Conservation (phyloP, 1,139 yeast species). For the Casaregolazyma lundiana region DNA sequence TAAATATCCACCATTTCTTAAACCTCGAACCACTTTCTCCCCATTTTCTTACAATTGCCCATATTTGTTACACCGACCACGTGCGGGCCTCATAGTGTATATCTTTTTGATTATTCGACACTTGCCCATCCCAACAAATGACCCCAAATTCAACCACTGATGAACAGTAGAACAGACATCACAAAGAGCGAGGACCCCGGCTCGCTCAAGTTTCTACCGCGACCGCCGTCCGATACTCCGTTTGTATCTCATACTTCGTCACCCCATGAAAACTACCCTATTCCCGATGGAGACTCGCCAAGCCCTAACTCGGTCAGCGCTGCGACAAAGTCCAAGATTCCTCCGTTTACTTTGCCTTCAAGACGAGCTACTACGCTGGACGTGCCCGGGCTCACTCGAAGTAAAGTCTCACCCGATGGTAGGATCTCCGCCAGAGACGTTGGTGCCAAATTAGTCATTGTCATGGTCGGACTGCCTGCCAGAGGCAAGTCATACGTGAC, state of each 20-base stretch:
- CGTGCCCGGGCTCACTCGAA: constrained; percentile 87
- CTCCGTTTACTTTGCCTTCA: constrained; percentile 22
- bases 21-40: too few relatives aligned
- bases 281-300: constrained; percentile 2
- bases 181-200: background rate
- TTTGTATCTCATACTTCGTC: constrained; percentile 21
- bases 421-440: constrained; percentile 64
- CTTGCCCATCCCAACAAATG: constrained; percentile 1
- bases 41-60: too few relatives aligned
- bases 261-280: constrained; percentile 17
- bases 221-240: constrained; percentile 28
- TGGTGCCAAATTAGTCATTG: constrained; percentile 82
- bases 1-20: too few relatives aligned
- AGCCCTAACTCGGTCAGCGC: constrained; percentile 9
- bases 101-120: too few relatives aligned
- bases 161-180: background rate
- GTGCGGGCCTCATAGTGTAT: too few relatives aligned
- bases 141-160: background rate
- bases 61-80: too few relatives aligned
- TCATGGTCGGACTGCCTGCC: constrained; percentile 92
- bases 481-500: constrained; percentile 75
- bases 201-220: background rate
- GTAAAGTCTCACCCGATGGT: constrained; percentile 81
- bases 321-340: constrained; percentile 16
- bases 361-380: constrained; percentile 73